phyloP scores from a whole-genome alignment of 371 early-diverging fungal genomes.

The Mucor racemosus region DNA sequence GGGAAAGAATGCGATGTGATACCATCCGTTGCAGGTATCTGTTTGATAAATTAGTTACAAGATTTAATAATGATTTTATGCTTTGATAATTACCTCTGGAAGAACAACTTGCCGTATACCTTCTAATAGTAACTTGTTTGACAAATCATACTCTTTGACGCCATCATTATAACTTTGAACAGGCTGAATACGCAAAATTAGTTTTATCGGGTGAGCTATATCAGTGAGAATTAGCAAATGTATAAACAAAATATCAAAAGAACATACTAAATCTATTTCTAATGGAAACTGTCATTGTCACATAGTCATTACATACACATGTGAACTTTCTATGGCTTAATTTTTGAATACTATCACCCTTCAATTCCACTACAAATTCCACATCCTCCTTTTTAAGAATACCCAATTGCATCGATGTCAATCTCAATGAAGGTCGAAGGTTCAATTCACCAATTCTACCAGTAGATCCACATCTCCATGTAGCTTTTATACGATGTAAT shows the following conservation, averaged over 20 bases:
- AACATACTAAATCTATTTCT: conserved; percentile 53
- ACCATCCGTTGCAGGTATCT: conserved; percentile 36
- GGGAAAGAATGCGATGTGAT: conserved; percentile 39
- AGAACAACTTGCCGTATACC: conserved; percentile 62
- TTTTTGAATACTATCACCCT: conserved; percentile 28
- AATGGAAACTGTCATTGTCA: conserved; percentile 54
- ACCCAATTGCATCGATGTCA: conserved; percentile 55
- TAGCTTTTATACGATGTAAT: conserved; percentile 57
- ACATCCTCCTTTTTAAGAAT: conserved; percentile 66
- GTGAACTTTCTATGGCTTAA: conserved; percentile 46
- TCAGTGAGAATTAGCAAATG: background rate
- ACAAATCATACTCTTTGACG: conserved; percentile 63
- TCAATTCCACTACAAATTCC: conserved; percentile 53
- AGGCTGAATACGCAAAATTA: conserved; percentile 67
- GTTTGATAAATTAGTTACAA: background rate
- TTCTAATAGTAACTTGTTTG: conserved; percentile 60
- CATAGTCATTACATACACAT: conserved; percentile 58
- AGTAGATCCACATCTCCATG: conserved; percentile 49
- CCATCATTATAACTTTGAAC: conserved; percentile 66
- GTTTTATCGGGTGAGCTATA: conserved; percentile 53
- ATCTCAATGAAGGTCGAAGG: conserved; percentile 53
- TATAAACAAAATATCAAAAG: background rate
- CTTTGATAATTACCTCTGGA: conserved; percentile 49
- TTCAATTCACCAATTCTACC: conserved; percentile 59
- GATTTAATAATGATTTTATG: background rate